Base-by-base conservation (phyloP, 228 moss, liverwort and hornwort species). In the Sphagnum fallax region DNA sequence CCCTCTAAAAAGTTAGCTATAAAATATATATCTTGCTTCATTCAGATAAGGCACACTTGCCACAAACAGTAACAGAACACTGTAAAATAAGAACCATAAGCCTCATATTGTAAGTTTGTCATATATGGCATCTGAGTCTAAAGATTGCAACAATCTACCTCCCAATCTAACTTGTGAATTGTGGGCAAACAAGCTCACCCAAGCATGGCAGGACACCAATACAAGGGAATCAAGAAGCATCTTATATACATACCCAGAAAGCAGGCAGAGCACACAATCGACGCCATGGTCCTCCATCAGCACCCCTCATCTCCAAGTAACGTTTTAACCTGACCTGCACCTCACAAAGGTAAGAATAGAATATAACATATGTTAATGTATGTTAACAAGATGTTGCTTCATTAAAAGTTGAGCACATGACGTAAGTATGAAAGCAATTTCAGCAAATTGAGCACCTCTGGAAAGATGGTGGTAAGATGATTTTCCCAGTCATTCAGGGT, bases 301-400 rank as follows among this genome's bases (percentile, higher is more conserved):
- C 98, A 62, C 98, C 98, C 77, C 98, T 92, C 98, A 98, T 98
- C 79, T 98, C 94, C 75, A 98, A 77, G 71, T 98, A 98, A 4
- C 94, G 88, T 69, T 98, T 98, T 55, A 98, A 72, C 75, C 98
- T 92, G 13, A 93, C 97, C 97, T 97, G 85, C 72, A 77, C 52
- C 51, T 6, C 13, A 13, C n/a, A 71, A 10, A 55, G 55, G 55
- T 12, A 1, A 47, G 50, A 10, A 14, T 10, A 11, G 51, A 13
- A 14, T 4, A 65, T 14, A 13, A 32, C 13, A 4, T 7, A 65
- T 14, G 51, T 13, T n/a, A 65, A 48, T 49, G 6, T 6, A 50
- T 47, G 13, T 5, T 32, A n/a, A 48, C 5, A 16, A 16, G 16
- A 62, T 62, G 32, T 32, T 32, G 32, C 32, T 32, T 32, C 32